Evolutionary conservation across 805 yeast species (phyloP).

Genomic region (Schizosaccharomyces pombe): ASM294v3 CU329670.1:161501-162000

Average conservation of each 20-base stretch:
- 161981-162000: too few species aligned
- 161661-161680: conserved; percentile 15
- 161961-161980: too few species aligned
- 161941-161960: too few species aligned
- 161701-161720: conserved; percentile 55
- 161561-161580: conserved; percentile 51
- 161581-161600: conserved; percentile 57
- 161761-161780: background rate
- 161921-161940: too few species aligned
- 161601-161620: conserved; percentile 49
- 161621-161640: conserved; percentile 74
- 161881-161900: too few species aligned
- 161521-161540: conserved; percentile 49
- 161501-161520: conserved; percentile 74
- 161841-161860: too few species aligned
- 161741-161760: background rate
- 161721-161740: background rate
- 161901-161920: too few species aligned
- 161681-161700: conserved; percentile 25
- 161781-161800: background rate
- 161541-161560: conserved; percentile 38
- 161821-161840: too few species aligned
- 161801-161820: background rate
- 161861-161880: too few species aligned
- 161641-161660: conserved; percentile 74